Evolutionary conservation across 495 filamentous ascomycete species (phyloP), one percentile per base, ranked within the genome.

Genomic region (Aspergillus olivimuriae): DNA sequence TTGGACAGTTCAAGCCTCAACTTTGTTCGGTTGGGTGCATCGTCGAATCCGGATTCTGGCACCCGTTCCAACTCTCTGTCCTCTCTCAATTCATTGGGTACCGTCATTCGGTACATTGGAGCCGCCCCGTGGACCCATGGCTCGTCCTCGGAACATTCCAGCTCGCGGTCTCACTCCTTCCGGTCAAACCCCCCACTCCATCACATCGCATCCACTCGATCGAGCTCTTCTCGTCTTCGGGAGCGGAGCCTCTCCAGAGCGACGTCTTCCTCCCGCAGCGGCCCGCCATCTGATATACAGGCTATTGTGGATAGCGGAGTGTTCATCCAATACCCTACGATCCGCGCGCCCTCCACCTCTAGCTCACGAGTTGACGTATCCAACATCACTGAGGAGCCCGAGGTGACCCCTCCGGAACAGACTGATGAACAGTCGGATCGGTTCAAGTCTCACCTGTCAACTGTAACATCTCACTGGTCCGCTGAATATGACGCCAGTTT

Each of bases 361-460:
- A 68, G 71, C 24, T 75, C 72, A 12, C 65, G 68, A 43, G 66
- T 66, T 9, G 69, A 74, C 16, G 53, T 58, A 8, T 70, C 71
- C 3, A 46, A 57, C 8, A 51, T 52, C 4, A 52, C 55, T 15
- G 61, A 49, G 31, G 37, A 35, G 6, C 23, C 38, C 8, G 44
- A 50, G 12, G 28, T 34, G 20, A 47, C 35, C 33, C 16, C 40
- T 28, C 24, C 24, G 1, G 70, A 72, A 32, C 58, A 58, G 16
- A 57, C 61, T 14, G n/a, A n/a, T n/a, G n/a, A n/a, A n/a, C n/a
- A n/a, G n/a, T 64, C 63, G 6, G 64, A 66, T 41, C 77, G 77
- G 65, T 85, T 83, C 77, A 86, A 83, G 58, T 81, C 83, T 52
- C 81, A 85, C 57, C 71, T 89, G 10, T 87, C 85, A 15, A 82